Conservation (phyloP, 495 filamentous ascomycete species). For the Aspergillus bridgeri region DNA sequence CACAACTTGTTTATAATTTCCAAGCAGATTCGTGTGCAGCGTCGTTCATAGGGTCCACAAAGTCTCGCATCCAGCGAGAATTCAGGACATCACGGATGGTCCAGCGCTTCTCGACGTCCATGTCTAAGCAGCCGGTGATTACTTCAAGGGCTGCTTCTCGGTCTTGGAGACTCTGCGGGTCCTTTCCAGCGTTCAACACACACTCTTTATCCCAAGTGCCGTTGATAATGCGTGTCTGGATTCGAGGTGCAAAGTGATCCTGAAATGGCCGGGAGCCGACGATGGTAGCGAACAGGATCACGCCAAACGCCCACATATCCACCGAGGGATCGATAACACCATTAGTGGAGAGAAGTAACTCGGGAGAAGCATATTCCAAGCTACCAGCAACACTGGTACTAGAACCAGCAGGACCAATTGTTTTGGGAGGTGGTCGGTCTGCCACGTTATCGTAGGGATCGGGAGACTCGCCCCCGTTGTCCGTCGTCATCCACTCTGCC, state of each 20-base stretch:
- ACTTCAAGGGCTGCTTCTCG: constrained; percentile 48
- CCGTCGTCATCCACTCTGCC: constrained; percentile 64
- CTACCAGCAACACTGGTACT: constrained; percentile 59
- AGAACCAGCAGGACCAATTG: constrained; percentile 53
- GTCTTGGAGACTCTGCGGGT: constrained; percentile 21
- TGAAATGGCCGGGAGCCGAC: constrained; percentile 68
- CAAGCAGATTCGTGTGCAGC: constrained; percentile 30
- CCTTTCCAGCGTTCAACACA: constrained; percentile 36
- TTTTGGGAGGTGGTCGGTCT: constrained; percentile 44
- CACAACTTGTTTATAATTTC: constrained; percentile 29
- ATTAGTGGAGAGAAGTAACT: constrained; percentile 48
- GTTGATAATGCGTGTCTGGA: constrained; percentile 56
- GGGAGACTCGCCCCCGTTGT: constrained; percentile 46
- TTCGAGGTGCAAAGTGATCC: constrained; percentile 55
- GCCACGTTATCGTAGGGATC: constrained; percentile 48
- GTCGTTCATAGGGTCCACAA: constrained; percentile 27
- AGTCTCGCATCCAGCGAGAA: constrained; percentile 52
- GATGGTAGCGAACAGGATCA: constrained; percentile 60
- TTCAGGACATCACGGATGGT: constrained; percentile 50
- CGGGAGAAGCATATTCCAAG: constrained; percentile 65
- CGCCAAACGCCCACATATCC: constrained; percentile 73
- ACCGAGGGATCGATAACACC: constrained; percentile 53
- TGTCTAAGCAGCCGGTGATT: constrained; percentile 50
- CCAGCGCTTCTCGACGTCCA: constrained; percentile 51
- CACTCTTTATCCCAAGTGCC: constrained; percentile 59